A percentile compares a stretch with the other conserved stretches of the same genome.
These are phyloP conservation scores for Tarenaya hassleriana DNA, from an alignment of 345 rosid genomes.

Conservation along the genomic window DNA sequence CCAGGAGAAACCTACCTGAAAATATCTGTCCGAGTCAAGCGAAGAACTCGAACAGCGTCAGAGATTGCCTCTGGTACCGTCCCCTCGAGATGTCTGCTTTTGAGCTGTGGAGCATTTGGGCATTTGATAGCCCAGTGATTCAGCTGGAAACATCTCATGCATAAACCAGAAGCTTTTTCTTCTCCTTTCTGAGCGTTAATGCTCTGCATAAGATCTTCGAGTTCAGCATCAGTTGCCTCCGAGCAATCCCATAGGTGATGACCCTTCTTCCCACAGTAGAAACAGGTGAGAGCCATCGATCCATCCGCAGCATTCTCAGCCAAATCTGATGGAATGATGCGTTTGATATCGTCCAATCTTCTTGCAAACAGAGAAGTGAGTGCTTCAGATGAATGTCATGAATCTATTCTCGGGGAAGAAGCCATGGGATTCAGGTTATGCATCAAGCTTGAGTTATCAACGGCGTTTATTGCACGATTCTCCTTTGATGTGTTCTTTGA, in stretches of 20 bases:
- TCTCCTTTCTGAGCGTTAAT: slow-evolving; percentile 30
- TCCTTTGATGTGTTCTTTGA: slow-evolving; percentile 21
- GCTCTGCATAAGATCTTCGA: slow-evolving; percentile 45
- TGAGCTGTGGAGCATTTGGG: slow-evolving; percentile 36
- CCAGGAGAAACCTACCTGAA: slow-evolving; percentile 52
- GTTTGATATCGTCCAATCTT: slow-evolving; percentile 69
- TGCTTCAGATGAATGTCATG: slow-evolving; percentile 55
- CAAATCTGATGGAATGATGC: slow-evolving; percentile 34
- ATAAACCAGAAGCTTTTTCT: slow-evolving; percentile 40
- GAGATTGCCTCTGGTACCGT: slow-evolving; percentile 45
- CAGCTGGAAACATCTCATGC: slow-evolving; percentile 62
- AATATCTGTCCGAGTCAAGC: slow-evolving; percentile 58
- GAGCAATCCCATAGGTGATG: slow-evolving; percentile 56
- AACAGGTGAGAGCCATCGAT: slow-evolving; percentile 32
- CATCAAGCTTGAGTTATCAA: slow-evolving; percentile 26
- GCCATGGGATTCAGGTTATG: slow-evolving; percentile 24
- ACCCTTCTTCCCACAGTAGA: slow-evolving; percentile 69
- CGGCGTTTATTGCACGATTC: slow-evolving; percentile 27
- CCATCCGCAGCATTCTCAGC: slow-evolving; percentile 31
- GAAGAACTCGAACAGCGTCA: slow-evolving; percentile 54
- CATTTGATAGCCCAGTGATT: slow-evolving; percentile 78
- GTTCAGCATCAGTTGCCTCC: slow-evolving; percentile 50
- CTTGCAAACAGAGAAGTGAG: slow-evolving; percentile 60
- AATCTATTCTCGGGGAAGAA: slow-evolving; percentile 36
- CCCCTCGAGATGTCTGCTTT: slow-evolving; percentile 23